A percentile compares a stretch with the other conserved stretches of the same genome.
Conservation (phyloP, 208 protist species). For the Trypanosoma rangeli region DNA sequence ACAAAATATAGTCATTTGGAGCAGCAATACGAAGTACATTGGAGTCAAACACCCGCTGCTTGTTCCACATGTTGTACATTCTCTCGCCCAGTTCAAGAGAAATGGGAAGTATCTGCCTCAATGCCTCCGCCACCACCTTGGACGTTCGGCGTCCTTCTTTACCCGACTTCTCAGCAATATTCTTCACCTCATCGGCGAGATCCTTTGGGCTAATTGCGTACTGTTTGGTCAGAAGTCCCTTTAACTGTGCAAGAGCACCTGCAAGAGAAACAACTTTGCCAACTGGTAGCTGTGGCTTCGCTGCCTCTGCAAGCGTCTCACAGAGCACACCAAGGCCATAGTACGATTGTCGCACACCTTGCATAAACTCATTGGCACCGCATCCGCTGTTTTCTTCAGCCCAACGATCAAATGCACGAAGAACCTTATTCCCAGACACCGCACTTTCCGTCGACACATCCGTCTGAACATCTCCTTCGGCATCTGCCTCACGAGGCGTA, state of each 20-base stretch:
- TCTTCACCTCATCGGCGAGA: not conserved
- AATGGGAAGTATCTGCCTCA: slow-evolving; percentile 48
- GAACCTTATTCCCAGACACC: slow-evolving; percentile 13
- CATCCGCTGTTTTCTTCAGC: slow-evolving; percentile 42
- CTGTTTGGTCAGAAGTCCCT: slow-evolving; percentile 24
- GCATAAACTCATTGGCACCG: slow-evolving; percentile 55
- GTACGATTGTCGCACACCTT: slow-evolving; percentile 74
- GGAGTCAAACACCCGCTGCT: slow-evolving; percentile 48
- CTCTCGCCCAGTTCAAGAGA: slow-evolving; percentile 51
- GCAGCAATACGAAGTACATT: slow-evolving; percentile 63
- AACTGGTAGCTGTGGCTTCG: not conserved
- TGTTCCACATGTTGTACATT: slow-evolving; percentile 64
- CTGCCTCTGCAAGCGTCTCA: slow-evolving; percentile 29
- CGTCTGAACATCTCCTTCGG: not conserved
- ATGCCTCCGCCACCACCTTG: slow-evolving; percentile 18
- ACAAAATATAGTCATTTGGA: slow-evolving; percentile 62
- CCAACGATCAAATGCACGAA: slow-evolving; percentile 58
- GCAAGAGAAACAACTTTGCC: slow-evolving; percentile 14
- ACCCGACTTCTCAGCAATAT: not conserved
- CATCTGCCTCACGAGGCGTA: not conserved
- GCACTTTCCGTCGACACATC: not conserved
- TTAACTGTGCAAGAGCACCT: slow-evolving; percentile 21
- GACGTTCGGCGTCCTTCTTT: not conserved
- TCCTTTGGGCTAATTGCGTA: slow-evolving; percentile 14
- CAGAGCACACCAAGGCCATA: slow-evolving; percentile 49